Evolutionary conservation across 495 filamentous ascomycete genomes (phyloP).

Genomic region (Penicillium chermesinum): DNA sequence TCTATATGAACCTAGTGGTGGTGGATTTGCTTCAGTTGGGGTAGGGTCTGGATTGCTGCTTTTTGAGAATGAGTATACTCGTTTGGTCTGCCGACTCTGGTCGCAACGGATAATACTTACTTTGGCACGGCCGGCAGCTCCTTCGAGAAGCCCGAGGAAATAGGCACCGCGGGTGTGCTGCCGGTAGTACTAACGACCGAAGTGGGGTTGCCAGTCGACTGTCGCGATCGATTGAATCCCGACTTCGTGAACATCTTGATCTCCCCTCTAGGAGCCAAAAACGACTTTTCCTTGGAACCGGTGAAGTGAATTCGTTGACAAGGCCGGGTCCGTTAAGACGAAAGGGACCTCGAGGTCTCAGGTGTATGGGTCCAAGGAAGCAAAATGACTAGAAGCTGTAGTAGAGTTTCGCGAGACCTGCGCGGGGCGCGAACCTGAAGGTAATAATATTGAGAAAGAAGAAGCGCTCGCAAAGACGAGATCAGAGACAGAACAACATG

Average conservation of each 20-base stretch:
- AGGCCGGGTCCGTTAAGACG: not conserved
- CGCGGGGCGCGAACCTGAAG: not conserved
- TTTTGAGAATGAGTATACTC: conserved; percentile 1
- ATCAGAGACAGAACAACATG: conserved; percentile 8
- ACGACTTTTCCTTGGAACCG: not conserved
- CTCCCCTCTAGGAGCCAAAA: not conserved
- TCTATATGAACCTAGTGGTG: too few relatives aligned
- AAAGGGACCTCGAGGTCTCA: not conserved
- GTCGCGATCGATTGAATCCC: conserved; percentile 37
- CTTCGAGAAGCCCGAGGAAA: conserved; percentile 18
- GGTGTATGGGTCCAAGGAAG: not conserved
- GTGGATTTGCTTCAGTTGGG: not conserved
- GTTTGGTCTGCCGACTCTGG: not conserved
- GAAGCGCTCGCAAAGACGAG: not conserved
- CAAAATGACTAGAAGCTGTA: not conserved
- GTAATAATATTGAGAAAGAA: not conserved
- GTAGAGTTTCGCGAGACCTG: not conserved
- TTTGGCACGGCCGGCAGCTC: conserved; percentile 36
- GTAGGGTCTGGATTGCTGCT: not conserved
- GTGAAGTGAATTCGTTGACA: not conserved
- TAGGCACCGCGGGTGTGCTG: conserved; percentile 12
- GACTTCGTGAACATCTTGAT: conserved; percentile 44
- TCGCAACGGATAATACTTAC: conserved; percentile 25
- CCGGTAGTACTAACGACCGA: conserved; percentile 38
- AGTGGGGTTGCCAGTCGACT: conserved; percentile 43